Percentiles rank a stretch among this genome's conserved stretches.
These are phyloP conservation scores for Trichosanthes truncata DNA, from an alignment of 306 rosid species.

Conservation along the genomic window DNA sequence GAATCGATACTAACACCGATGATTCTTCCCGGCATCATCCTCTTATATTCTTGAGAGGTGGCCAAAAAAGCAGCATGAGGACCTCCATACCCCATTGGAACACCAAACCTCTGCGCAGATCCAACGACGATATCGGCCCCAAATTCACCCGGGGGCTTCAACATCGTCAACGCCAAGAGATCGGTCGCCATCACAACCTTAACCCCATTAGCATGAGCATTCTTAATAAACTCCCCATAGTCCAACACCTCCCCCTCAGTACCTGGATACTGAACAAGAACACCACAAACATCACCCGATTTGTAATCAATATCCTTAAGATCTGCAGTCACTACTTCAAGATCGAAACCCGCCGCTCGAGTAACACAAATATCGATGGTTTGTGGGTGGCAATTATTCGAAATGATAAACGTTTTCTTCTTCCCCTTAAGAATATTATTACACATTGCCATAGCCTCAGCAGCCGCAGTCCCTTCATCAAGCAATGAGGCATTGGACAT, in stretches of 20 bases:
- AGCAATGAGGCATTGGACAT: conserved; percentile 98
- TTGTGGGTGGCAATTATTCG: conserved; percentile 85
- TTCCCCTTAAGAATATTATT: conserved; percentile 76
- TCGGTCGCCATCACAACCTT: conserved; percentile 99
- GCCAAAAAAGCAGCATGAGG: conserved; percentile 99
- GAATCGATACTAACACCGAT: conserved; percentile 95
- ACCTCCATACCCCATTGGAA: conserved; percentile 99
- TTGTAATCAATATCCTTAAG: conserved; percentile 71
- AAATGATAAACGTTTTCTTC: conserved; percentile 84
- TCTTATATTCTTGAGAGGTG: conserved; percentile 97
- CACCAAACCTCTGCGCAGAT: conserved; percentile 94
- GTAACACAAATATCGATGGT: conserved; percentile 82
- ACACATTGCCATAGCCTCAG: conserved; percentile 99
- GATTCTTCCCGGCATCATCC: conserved; percentile 99
- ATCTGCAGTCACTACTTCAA: conserved; percentile 54
- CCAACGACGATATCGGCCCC: conserved; percentile 99
- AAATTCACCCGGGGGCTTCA: conserved; percentile 93
- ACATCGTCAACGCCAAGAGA: conserved; percentile 68
- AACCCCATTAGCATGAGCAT: conserved; percentile 86
- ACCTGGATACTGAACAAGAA: conserved; percentile 97
- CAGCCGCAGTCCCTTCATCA: conserved; percentile 98
- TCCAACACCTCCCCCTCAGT: conserved; percentile 97
- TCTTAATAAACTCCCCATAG: conserved; percentile 78
- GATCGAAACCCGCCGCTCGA: conserved; percentile 86
- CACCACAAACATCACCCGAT: conserved; percentile 93